Conservation (phyloP, 2,329 filamentous ascomycete species). For the Sclerotiophoma versabilis region DNA sequence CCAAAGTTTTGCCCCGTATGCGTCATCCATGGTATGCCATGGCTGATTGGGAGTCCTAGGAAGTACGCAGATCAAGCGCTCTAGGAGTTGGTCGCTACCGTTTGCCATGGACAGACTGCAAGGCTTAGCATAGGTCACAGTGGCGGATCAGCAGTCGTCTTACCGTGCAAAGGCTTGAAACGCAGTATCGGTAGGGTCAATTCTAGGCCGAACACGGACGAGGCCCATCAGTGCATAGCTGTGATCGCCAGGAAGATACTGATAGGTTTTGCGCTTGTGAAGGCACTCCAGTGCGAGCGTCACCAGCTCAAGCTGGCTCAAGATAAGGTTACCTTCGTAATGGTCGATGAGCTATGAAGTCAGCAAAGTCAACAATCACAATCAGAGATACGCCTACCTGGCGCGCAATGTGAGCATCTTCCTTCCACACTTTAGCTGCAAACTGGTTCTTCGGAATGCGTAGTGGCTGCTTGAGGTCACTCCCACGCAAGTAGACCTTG, state of each 20-base stretch:
- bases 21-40: conserved; percentile 54
- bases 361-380: neutral
- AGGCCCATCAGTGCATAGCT: conserved; percentile 59
- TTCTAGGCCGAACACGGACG: conserved; percentile 49
- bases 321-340: conserved; percentile 52
- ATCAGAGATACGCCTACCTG: conserved; percentile 20
- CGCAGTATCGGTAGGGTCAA: conserved; percentile 50
- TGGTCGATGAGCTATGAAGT: conserved; percentile 54
- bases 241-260: conserved; percentile 51
- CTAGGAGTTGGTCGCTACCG: conserved; percentile 55
- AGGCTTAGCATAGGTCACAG: neutral
- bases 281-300: conserved; percentile 53
- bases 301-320: conserved; percentile 53
- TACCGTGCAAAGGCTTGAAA: conserved; percentile 58
- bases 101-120: conserved; percentile 54
- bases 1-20: conserved; percentile 53
- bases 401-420: conserved; percentile 47
- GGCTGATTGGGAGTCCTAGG: conserved; percentile 43
- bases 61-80: conserved; percentile 55
- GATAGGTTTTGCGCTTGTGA: conserved; percentile 46
- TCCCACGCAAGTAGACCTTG: conserved; percentile 42
- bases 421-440: conserved; percentile 49
- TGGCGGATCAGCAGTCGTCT: neutral
- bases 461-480: conserved; percentile 29
- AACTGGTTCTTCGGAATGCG: conserved; percentile 52